Evolutionary conservation across 148 eudicot species (phyloP), one percentile per base, ranked within the genome.

Genomic region (Spergularia marina): DNA sequence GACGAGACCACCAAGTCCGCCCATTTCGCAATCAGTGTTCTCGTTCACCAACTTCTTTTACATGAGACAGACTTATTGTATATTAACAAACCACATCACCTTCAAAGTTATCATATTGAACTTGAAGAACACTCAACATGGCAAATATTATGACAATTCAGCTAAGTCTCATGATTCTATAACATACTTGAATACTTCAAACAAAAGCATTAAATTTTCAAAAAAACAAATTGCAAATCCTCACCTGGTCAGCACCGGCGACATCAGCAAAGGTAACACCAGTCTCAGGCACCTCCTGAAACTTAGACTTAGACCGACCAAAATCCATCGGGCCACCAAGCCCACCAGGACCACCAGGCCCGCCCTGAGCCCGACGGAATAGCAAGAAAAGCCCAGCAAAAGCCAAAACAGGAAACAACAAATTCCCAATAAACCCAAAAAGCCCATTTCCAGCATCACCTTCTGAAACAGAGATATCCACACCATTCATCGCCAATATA

Each of bases 261-360:
- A 95, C 97, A 30, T 95, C 99, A 12, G 90, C 88, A 20, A 95
- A 95, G 1, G 92, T 79, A 7, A 90, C 92, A 0, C 99, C 99
- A 4, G 99, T 95, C 71, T 95, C 99, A 3, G 99, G 99, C 30
- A 95, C 99, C 74, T 95, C 99, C 90, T 95, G 99, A 73, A 95
- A 95, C 91, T 95, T 95, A 60, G 97, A 92, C 80, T 95, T 95
- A 5, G 97, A 92, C 77, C 99, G 70, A 5, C 99, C 99, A 62
- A 95, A 95, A 66, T 95, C 99, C 99, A 95, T 95, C 53, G 99
- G 99, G 13, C 99, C 99, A 7, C 99, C 99, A 2, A 95, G 85
- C 34, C 99, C 99, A 2, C 99, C 99, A 0, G 99, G 99, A 6
- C 98, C 98, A 0, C 98, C 98, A 0, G 97, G 94, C 62, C 99